These are phyloP conservation scores for Plasmodium vinckei DNA, from an alignment of 169 alveolate species.

Conservation along the genomic window DNA sequence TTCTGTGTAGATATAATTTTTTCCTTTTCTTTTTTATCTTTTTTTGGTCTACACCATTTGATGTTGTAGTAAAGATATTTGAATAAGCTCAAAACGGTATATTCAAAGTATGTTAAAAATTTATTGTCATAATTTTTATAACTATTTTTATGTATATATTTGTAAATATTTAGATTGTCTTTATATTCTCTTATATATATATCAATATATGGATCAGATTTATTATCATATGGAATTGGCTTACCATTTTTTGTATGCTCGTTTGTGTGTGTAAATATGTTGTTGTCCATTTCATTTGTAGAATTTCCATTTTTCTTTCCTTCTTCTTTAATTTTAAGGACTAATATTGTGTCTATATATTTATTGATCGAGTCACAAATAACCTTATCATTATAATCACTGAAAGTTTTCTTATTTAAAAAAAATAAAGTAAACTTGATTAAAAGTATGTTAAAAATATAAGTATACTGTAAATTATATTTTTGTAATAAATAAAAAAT, in stretches of 20 bases:
- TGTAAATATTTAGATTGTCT: conserved; percentile 12
- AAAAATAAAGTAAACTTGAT: conserved; percentile 68
- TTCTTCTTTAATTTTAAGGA: conserved; percentile 31
- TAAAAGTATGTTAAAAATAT: conserved; percentile 40
- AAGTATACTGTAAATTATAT: conserved; percentile 73
- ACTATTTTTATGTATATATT: conserved; percentile 5
- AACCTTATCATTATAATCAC: conserved; percentile 23
- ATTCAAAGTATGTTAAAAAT: conserved; percentile 54
- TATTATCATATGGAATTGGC: neutral
- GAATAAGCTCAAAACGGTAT: conserved; percentile 7
- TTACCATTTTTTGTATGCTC: neutral
- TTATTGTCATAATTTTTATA: neutral
- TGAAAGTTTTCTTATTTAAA: conserved; percentile 16
- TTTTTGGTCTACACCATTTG: neutral
- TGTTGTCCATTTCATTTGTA: too few relatives aligned
- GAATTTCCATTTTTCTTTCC: neutral
- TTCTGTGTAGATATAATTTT: too few relatives aligned
- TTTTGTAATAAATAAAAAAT: conserved; percentile 68
- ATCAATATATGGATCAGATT: conserved; percentile 9
- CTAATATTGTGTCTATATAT: conserved; percentile 41
- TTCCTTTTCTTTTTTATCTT: neutral
- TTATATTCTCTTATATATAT: conserved; percentile 32
- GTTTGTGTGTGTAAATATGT: neutral
- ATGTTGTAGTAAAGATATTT: conserved; percentile 27
- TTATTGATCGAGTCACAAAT: conserved; percentile 28